Evolutionary conservation across 495 filamentous ascomycete species (phyloP), one percentile per base, ranked within the genome.

Genomic region (Stereocaulon alpinum): DNA sequence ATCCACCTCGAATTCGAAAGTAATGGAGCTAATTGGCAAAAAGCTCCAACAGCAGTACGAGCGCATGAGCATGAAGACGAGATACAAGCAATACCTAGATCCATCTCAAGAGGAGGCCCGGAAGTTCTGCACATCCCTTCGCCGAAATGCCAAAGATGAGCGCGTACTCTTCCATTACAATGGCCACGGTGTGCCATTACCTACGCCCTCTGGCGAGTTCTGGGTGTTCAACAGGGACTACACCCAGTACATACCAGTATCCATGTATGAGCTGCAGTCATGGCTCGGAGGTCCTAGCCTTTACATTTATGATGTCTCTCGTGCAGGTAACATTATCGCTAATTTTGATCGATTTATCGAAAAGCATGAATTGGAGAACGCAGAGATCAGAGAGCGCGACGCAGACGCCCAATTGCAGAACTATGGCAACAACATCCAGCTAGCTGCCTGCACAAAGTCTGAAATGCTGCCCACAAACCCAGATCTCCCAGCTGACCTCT

Each of bases 201-300:
- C 93, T 32, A 99, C 93, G 4, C 82, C 87, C 4, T 96, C 92
- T 4, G 93, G 93, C 11, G 93, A 99, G 71, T 95, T 99, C 14
- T 99, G 93, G 93, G 94, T 97, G 3, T 98, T 99, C 72, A 99
- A 99, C 73, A 91, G 89, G 61, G 95, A 88, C 64, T 99, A 95
- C 68, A 99, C 93, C 0, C 93, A 99, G 71, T 99, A 99, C 65
- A 99, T 99, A 34, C 93, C 93, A 0, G 87, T 99, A 49, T 95
- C 92, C 2, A 73, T 99, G 10, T 97, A 95, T 68, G 93, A 99
- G 64, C 79, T 99, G 24, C 94, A 97, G 69, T 83, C 84, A 24
- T 99, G 94, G 94, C 82, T 99, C 4, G 92, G 91, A 44, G 91
- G 91, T 0, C 93, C 93, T 3, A 95, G 90, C 57, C 82, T 99